A percentile compares a stretch with the other conserved stretches of the same genome.
Conservation (phyloP, 495 filamentous ascomycete species). For the Xylaria grammica region DNA sequence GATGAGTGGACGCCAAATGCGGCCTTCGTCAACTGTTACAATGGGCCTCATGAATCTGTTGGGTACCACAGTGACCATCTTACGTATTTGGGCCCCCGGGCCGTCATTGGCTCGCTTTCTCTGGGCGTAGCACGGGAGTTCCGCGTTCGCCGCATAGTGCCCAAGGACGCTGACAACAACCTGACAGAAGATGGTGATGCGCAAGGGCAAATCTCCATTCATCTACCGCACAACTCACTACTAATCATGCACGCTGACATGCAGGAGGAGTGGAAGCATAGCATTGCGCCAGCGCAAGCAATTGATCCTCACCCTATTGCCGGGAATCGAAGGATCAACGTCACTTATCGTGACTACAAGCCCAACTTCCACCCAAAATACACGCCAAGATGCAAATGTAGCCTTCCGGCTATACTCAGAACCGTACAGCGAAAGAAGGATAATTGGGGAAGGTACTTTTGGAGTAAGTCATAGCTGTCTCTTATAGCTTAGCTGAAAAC, state of each 20-base stretch:
- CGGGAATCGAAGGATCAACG: constrained; percentile 81
- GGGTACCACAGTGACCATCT: constrained; percentile 92
- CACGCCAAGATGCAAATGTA: constrained; percentile 70
- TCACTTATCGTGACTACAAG: constrained; percentile 91
- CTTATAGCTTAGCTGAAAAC: background rate
- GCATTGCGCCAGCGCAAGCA: constrained; percentile 71
- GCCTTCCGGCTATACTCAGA: constrained; percentile 71
- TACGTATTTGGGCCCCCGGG: constrained; percentile 87
- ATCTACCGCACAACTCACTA: constrained; percentile 91
- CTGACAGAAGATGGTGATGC: constrained; percentile 55
- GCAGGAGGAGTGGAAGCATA: constrained; percentile 83
- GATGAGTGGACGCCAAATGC: constrained; percentile 82
- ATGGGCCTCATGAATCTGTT: constrained; percentile 76
- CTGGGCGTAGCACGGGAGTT: constrained; percentile 92
- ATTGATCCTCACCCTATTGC: constrained; percentile 84
- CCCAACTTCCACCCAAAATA: constrained; percentile 72
- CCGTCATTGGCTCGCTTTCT: constrained; percentile 87
- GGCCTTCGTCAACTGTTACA: constrained; percentile 92
- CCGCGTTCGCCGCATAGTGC: constrained; percentile 75
- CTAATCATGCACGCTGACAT: constrained; percentile 94
- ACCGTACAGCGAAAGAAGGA: constrained; percentile 78
- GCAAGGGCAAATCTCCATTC: constrained; percentile 86
- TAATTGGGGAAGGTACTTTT: constrained; percentile 83
- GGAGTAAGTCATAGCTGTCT: constrained; percentile 53
- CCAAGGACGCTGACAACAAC: constrained; percentile 46